Base-by-base conservation (phyloP, 2,329 filamentous ascomycete genomes). In the Colletotrichum tofieldiae region DNA sequence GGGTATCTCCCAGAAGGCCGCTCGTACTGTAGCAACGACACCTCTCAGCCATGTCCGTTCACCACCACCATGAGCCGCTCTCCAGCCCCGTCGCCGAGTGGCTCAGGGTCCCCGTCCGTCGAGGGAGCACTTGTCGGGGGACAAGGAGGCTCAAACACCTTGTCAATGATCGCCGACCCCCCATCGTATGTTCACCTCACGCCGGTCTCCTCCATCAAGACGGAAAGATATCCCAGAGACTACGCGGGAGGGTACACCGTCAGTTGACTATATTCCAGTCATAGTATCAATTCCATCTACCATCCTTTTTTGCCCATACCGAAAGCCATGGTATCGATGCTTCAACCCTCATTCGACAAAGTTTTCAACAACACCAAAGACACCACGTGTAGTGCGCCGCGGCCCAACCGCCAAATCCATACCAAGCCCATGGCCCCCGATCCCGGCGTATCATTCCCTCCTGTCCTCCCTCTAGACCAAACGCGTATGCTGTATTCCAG, bases 111-210 rank as follows among this genome's bases (percentile, higher is more conserved):
- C 35, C n/a, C 32, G 54, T 39, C 4, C n/a, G 54, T 39, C 12
- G 11, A 9, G 6, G 20, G 11, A 56, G 9, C 32, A 23, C 62
- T 37, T 29, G 37, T 29, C 41, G 18, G 23, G 32, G 49, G 29
- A 32, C 23, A 5, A 47, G 29, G 65, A 69, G 45, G 69, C 37
- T 69, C 65, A 59, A 54, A 69, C 58, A 39, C 58, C 11, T 68
- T 20, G 26, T 64, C 58, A 26, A 45, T 3, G 18, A 52, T 52
- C 45, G 5, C 45, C n/a, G 39, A 14, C 37, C 58, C 37, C 41
- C 52, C 11, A 59, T 69, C 52, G 65, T 63, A 55, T 68, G 45
- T 69, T 59, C 18, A 14, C 41, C 9, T 47, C 47, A 43, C 23
- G 9, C 47, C 16, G 18, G 26, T 20, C n/a, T 14, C n/a, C 32